Base-by-base conservation (phyloP, 805 yeast species). In the Kuraishia ogatae region DNA sequence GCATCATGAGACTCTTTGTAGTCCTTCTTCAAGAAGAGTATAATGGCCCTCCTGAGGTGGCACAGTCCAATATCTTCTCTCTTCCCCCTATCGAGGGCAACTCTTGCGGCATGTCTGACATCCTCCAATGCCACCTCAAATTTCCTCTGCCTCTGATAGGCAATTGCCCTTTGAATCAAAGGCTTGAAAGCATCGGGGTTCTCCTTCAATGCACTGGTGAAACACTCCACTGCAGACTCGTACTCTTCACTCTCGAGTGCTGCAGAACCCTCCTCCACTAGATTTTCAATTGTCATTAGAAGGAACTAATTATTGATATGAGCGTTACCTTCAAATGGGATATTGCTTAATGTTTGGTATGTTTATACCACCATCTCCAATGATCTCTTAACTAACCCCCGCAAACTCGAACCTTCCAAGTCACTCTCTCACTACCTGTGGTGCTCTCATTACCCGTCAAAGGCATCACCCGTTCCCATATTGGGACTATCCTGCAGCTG, bases 61-160 rank as follows among this genome's bases (percentile, higher is more conserved):
- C 81, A 76, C 20, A 71, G 61, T 1, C 79, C 82, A 39, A 81
- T 74, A 23, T 76, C 77, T 2, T 66, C 66, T 52, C 81, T 64
- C 55, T 73, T 78, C 0, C 82, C 82, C 43, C 77, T 64, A 5
- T 66, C 67, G 48, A 71, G 69, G 1, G 86, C 85, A 29, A 77
- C 60, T 1, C 64, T 60, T 49, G 75, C 66, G 0, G 87, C 84
- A 35, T 68, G 66, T 4, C 70, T 60, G 35, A 82, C 73, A 61
- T 77, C 79, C 2, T 69, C 67, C 52, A 77, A 67, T 2, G 88
- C 82, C 22, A 65, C 66, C 50, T 78, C 81, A 66, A 73, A 76
- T 55, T 78, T 71, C 55, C 73, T 68, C 50, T 75, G 61, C 60
- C 81, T 77, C 57, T 78, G 78, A 59, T 78, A 69, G 3, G 79